phyloP scores from a whole-genome alignment of 208 protist genomes.

The Trypanosoma melophagium region DNA sequence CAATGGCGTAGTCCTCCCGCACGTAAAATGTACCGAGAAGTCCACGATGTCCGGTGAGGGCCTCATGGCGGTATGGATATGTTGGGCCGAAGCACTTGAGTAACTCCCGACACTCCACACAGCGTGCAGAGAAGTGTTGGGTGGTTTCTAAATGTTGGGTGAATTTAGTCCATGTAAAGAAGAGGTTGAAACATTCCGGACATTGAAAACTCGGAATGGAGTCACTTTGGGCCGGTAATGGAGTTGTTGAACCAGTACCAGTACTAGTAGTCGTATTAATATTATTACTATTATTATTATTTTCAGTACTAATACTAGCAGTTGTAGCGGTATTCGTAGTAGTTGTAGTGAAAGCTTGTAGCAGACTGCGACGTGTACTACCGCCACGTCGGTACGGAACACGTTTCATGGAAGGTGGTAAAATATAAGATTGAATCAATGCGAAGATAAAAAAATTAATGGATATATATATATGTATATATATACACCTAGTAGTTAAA shows the following conservation, averaged over 20 bases:
- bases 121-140: constrained; percentile 54
- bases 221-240: no score
- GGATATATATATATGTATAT: no score
- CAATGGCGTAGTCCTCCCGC: constrained; percentile 51
- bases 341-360: no score
- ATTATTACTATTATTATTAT: no score
- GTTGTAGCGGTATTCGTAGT: no score
- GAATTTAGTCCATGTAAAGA: constrained; percentile 68
- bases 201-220: constrained; percentile 40
- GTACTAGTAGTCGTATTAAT: no score
- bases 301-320: no score
- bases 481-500: no score
- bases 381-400: no score
- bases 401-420: background rate
- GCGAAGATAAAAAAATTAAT: no score
- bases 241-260: no score
- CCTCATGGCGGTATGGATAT: constrained; percentile 55
- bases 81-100: constrained; percentile 68
- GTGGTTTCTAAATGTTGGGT: constrained; percentile 63
- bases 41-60: constrained; percentile 43
- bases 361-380: no score
- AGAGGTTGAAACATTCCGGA: constrained; percentile 56
- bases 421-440: constrained; percentile 1
- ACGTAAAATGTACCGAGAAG: constrained; percentile 69
- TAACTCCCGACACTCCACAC: constrained; percentile 42